Evolutionary conservation across 2,329 filamentous ascomycete genomes (phyloP).

Genomic region (Epichloe glyceriae): DNA sequence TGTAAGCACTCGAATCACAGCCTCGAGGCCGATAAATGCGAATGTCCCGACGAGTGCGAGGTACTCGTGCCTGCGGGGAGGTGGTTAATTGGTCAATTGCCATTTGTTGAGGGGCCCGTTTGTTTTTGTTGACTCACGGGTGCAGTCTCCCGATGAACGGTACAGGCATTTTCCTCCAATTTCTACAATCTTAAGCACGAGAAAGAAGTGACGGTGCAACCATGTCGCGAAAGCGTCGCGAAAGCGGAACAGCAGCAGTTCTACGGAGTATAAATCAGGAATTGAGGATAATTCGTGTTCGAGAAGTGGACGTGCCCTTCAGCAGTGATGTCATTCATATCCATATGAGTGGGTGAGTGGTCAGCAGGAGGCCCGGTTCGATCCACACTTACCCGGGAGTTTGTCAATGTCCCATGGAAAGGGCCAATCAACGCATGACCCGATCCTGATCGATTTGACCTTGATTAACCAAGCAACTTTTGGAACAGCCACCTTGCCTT

Average conservation of each 20-base stretch:
- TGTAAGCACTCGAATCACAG: constrained; percentile 71
- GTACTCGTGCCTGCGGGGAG: constrained; percentile 58
- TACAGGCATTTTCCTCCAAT: constrained; percentile 30
- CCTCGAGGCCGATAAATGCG: constrained; percentile 68
- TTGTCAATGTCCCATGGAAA: too few relatives aligned
- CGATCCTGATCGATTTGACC: too few relatives aligned
- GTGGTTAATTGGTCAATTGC: background rate
- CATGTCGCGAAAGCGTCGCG: constrained; percentile 2
- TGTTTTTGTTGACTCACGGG: constrained; percentile 25
- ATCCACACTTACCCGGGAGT: too few relatives aligned
- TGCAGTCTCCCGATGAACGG: constrained; percentile 40
- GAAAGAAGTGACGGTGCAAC: background rate
- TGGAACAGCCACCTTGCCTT: background rate
- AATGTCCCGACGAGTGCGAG: constrained; percentile 76
- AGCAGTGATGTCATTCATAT: constrained; percentile 9
- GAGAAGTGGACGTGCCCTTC: background rate
- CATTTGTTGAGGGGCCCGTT: background rate
- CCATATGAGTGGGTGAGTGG: constrained; percentile 4
- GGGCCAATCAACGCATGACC: too few relatives aligned
- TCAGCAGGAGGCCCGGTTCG: background rate
- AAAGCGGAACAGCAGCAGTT: background rate
- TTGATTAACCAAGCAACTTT: background rate
- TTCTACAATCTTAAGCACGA: too few relatives aligned
- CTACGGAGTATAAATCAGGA: background rate
- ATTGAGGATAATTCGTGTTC: background rate